Conservation (phyloP, 1,139 yeast species). For the Suzukiozyma palmioleophila region DNA sequence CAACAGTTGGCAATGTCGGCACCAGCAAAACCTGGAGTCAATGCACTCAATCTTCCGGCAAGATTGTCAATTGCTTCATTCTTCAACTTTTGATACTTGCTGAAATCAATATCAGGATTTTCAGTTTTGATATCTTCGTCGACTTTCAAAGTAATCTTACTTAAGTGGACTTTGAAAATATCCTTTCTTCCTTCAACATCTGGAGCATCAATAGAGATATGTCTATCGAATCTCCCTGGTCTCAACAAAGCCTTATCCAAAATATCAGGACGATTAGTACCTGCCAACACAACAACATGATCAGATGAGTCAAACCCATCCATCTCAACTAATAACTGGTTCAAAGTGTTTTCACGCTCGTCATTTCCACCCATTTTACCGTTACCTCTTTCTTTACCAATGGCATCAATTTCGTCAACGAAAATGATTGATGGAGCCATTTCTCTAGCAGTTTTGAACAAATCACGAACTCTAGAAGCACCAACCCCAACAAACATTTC, state of each 20-base stretch:
- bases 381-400: conserved; percentile 74
- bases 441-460: conserved; percentile 73
- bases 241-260: conserved; percentile 72
- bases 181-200: conserved; percentile 76
- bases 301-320: conserved; percentile 75
- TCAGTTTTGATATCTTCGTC: conserved; percentile 40
- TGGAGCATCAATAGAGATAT: conserved; percentile 67
- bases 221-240: conserved; percentile 85
- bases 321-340: conserved; percentile 79
- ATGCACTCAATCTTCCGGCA: conserved; percentile 69
- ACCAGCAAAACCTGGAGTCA: conserved; percentile 83
- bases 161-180: conserved; percentile 66
- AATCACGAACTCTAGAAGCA: conserved; percentile 77
- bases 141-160: conserved; percentile 43
- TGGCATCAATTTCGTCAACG: conserved; percentile 83
- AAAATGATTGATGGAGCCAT: conserved; percentile 78
- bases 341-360: conserved; percentile 76
- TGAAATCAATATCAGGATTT: conserved; percentile 37
- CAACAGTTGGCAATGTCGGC: conserved; percentile 84
- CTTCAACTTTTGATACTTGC: conserved; percentile 46
- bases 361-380: conserved; percentile 68
- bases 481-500: conserved; percentile 86
- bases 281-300: conserved; percentile 77
- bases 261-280: conserved; percentile 79
- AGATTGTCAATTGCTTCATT: conserved; percentile 51